These are phyloP conservation scores for Juglanconis juglandina DNA, from an alignment of 2,329 filamentous ascomycete genomes.

Conservation along the genomic window DNA sequence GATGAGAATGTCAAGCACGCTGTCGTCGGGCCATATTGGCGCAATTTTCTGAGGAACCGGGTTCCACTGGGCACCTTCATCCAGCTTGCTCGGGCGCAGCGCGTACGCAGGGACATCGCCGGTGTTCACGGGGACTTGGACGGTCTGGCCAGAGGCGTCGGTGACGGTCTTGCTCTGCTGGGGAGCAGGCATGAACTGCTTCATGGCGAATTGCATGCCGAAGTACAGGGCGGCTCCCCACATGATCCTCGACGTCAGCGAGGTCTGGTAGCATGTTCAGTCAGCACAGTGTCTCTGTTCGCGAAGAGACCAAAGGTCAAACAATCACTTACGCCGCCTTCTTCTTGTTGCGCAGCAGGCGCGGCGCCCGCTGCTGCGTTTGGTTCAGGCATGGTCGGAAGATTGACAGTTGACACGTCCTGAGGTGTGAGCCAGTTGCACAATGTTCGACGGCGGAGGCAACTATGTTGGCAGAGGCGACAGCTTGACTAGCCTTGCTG, in stretches of 20 bases:
- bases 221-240: slow-evolving; percentile 56
- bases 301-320: slow-evolving; percentile 9
- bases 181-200: slow-evolving; percentile 48
- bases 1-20: slow-evolving; percentile 75
- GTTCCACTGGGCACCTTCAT: slow-evolving; percentile 62
- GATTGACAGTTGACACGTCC: slow-evolving; percentile 5
- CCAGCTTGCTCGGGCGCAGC: slow-evolving; percentile 57
- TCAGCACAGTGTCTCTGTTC: slow-evolving; percentile 22
- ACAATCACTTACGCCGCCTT: slow-evolving; percentile 15
- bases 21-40: slow-evolving; percentile 83
- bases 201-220: slow-evolving; percentile 56
- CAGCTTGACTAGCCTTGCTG: background rate
- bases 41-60: slow-evolving; percentile 67
- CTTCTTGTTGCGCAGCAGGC: slow-evolving; percentile 17
- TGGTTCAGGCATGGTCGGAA: slow-evolving; percentile 16
- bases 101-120: slow-evolving; percentile 61
- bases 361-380: slow-evolving; percentile 16
- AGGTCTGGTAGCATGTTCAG: slow-evolving; percentile 22
- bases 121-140: slow-evolving; percentile 52
- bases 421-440: slow-evolving; percentile 1
- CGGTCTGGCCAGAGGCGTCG: slow-evolving; percentile 49
- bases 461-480: background rate
- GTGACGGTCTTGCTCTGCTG: slow-evolving; percentile 45
- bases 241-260: slow-evolving; percentile 44
- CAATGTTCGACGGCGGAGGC: slow-evolving; percentile 3